These are phyloP conservation scores for Fagopyrum tataricum DNA, from an alignment of 148 eudicot genomes.

Conservation along the genomic window DNA sequence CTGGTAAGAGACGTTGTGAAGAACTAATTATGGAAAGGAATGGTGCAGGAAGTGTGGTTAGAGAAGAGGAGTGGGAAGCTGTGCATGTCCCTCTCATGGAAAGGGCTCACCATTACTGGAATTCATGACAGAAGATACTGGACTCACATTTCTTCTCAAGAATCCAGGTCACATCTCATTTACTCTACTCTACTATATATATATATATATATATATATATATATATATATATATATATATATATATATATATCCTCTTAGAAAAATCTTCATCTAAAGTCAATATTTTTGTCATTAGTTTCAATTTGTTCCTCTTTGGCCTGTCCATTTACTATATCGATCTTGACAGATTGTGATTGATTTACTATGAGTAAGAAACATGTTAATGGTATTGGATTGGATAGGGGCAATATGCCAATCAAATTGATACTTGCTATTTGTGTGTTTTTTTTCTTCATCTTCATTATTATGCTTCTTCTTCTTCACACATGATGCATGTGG, in stretches of 20 bases:
- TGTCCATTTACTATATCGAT: background rate
- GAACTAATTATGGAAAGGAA: no score
- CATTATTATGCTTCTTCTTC: background rate
- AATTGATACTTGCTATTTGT: background rate
- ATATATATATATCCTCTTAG: no score
- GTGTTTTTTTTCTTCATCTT: background rate
- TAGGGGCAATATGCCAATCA: background rate
- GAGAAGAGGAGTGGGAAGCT: slow-evolving; percentile 50
- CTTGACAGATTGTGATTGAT: background rate
- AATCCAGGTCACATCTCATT: slow-evolving; percentile 46
- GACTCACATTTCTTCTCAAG: slow-evolving; percentile 37
- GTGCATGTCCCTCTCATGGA: slow-evolving; percentile 61
- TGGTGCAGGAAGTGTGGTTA: slow-evolving; percentile 61
- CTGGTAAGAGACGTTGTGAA: no score
- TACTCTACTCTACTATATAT: no score
- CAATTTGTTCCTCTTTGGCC: background rate
- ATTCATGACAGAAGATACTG: slow-evolving; percentile 76
- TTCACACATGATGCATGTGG: slow-evolving; percentile 10
- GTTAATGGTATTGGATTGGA: background rate
- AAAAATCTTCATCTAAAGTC: no score
- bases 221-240: no score
- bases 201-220: no score
- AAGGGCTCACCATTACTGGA: slow-evolving; percentile 56
- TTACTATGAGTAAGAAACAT: background rate
- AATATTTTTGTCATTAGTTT: background rate